Evolutionary conservation across 306 rosid genomes (phyloP), one percentile per base, ranked within the genome.

Genomic region (Pyrus pyrifolia): DNA sequence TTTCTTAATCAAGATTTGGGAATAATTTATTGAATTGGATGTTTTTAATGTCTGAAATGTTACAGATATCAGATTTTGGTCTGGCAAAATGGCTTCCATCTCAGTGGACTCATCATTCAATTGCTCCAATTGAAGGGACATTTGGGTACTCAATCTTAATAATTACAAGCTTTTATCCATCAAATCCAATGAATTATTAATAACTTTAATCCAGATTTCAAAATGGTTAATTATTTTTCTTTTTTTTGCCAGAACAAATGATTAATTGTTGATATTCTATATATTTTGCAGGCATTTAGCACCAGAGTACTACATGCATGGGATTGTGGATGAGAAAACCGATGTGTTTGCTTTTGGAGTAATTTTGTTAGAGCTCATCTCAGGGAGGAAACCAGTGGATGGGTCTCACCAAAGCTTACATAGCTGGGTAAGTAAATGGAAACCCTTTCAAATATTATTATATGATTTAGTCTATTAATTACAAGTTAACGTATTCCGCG

Each of bases 331-430:
- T 83, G 99, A 96, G 88, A 96, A 96, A 71, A 96, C 98, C 71
- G 99, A 96, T 83, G 99, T 96, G 13, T 96, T 96, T 90, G 99
- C 99, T 17, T 96, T 89, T 83, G 99, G 99, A 46, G 98, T 96
- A 25, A 88, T 96, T 74, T 78, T 96, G 65, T 78, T 96, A 49
- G 98, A 96, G 79, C 79, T 92, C 63, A 87, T 96, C 70, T 88
- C 99, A 46, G 99, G 99, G 14, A 89, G 96, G 70, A 92, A 86
- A 80, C 98, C 99, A 3, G 99, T 91, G 15, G 96, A 96, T 84
- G 88, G 93, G 12, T 90, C 96, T 82, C 86, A 96, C 88, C 96
- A 87, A 85, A 96, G 99, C 85, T 83, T 96, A 70, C 99, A 92
- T 78, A 79, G 83, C 72, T 92, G 98, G 98, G 99, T 96, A 89